Base-by-base conservation (phyloP, 2,329 filamentous ascomycete species). In the Diaporthe longicolla region DNA sequence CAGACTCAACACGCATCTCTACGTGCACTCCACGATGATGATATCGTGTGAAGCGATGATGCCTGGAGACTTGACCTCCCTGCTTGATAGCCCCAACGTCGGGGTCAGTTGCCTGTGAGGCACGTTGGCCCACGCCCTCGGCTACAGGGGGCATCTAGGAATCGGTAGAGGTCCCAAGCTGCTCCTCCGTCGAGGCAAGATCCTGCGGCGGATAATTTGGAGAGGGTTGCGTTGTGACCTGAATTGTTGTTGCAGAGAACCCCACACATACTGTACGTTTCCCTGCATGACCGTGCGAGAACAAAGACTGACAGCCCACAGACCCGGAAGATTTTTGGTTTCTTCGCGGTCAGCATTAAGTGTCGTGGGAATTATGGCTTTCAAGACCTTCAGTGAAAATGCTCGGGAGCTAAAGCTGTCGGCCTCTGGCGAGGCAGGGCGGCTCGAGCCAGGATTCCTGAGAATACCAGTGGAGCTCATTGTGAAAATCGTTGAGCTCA, bases 61-160 rank as follows among this genome's bases (percentile, higher is more conserved):
- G 68, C 24, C 48, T 58, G 65, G 70, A 74, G 65, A 55, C n/a
- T 59, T 63, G 26, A 17, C 58, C 40, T 26, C 54, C 73, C 26
- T 71, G 32, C 17, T 73, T 74, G 81, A 85, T 85, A 88, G 83
- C 87, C 88, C 88, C 87, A 89, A 87, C 79, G 87, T 76, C 77
- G 87, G 87, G 87, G 87, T 87, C 76, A 54, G 52, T 37, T 59
- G 40, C 57, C 52, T 71, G 68, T 66, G 59, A 85, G 84, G 76
- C 76, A 29, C 72, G 45, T 69, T 72, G 76, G 74, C 74, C 75
- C 73, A 73, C 75, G 70, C 75, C 79, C 78, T 82, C 77, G 77
- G 77, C 66, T 73, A 75, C 77, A 26, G 66, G 76, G 76, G 74
- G 73, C 75, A 68, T 63, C 77, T 68, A 76, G 76, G 45, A 54